phyloP scores from a whole-genome alignment of 805 yeast species.

The Grigorovia transvaalensis region DNA sequence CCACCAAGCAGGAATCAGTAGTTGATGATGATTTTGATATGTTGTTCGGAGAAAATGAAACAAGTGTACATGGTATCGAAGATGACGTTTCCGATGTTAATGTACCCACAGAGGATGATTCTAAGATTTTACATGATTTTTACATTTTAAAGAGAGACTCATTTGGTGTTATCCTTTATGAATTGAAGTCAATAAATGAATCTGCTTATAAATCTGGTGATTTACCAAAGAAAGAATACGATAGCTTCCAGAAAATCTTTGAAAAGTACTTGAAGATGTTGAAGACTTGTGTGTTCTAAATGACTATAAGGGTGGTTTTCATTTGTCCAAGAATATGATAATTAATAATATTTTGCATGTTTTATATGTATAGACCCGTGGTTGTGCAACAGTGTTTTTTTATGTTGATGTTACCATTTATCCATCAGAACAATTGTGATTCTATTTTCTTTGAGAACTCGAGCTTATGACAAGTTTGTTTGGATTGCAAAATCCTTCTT shows the following conservation, averaged over 20 bases:
- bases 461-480: no score
- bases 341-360: no score
- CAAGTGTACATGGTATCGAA: constrained; percentile 20
- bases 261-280: constrained; percentile 16
- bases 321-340: no score
- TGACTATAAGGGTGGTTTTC: neutral
- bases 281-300: constrained; percentile 18
- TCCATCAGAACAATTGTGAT: no score
- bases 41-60: constrained; percentile 28
- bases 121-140: constrained; percentile 3
- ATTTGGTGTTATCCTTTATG: constrained; percentile 21
- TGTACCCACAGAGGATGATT: constrained; percentile 3
- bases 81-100: constrained; percentile 8
- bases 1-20: constrained; percentile 6
- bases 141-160: constrained; percentile 13
- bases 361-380: no score
- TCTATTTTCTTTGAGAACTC: no score
- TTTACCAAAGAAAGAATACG: constrained; percentile 11
- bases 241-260: constrained; percentile 12
- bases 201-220: constrained; percentile 8
- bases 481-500: no score
- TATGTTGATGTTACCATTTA: no score
- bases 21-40: constrained; percentile 29
- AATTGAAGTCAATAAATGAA: constrained; percentile 11
- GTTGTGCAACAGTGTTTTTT: no score